Evolutionary conservation across 345 rosid species (phyloP).

Genomic region (Aquilaria malaccensis): DNA sequence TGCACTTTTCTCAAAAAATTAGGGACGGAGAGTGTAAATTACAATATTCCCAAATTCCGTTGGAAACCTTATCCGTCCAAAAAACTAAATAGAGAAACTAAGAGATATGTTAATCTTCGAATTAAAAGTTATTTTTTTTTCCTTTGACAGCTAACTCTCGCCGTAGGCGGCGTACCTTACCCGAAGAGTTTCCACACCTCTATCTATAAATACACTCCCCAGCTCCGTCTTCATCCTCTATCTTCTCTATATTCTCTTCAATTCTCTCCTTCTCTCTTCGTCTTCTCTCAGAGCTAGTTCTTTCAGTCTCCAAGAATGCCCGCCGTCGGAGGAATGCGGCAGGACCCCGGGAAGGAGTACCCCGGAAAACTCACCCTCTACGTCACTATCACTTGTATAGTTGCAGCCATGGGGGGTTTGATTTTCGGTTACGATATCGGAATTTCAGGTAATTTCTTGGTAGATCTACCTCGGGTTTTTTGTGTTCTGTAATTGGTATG

Average conservation of each 20-base stretch:
- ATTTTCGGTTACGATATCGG: conserved; percentile 97
- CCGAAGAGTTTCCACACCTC: neutral
- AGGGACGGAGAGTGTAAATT: neutral
- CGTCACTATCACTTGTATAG: conserved; percentile 70
- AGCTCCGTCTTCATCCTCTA: conserved; percentile 10
- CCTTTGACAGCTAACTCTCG: conserved; percentile 24
- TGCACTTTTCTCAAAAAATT: too few relatives aligned
- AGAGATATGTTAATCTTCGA: neutral
- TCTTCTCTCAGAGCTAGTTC: neutral
- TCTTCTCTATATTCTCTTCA: neutral
- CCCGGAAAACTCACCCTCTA: conserved; percentile 81
- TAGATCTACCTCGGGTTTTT: neutral
- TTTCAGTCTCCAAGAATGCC: conserved; percentile 29
- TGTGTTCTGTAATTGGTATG: neutral
- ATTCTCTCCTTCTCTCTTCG: neutral
- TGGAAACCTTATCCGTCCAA: neutral
- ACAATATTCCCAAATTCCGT: neutral
- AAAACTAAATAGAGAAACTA: neutral
- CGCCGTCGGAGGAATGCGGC: conserved; percentile 44
- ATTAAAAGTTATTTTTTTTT: neutral
- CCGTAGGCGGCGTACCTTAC: conserved; percentile 3
- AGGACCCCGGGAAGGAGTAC: conserved; percentile 46
- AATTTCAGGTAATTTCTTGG: conserved; percentile 59
- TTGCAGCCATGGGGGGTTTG: conserved; percentile 99
- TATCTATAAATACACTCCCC: conserved; percentile 26